These are phyloP conservation scores for Hypoxylon sp. DNA, from an alignment of 2,329 filamentous ascomycete species.

Conservation along the genomic window DNA sequence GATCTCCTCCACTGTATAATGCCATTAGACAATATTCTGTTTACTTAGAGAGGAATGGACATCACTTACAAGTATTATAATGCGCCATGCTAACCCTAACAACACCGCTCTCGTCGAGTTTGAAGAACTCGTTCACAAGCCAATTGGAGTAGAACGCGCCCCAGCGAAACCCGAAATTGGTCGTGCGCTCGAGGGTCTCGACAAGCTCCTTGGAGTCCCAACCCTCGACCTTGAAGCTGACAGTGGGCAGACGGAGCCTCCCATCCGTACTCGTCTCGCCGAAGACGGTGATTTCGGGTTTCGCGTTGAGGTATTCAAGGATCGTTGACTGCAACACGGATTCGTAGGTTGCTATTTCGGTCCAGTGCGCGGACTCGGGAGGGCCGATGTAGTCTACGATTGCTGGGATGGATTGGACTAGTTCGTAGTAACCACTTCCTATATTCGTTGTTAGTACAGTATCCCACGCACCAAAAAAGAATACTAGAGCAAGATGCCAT, in stretches of 20 bases:
- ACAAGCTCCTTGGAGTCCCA: conserved; percentile 66
- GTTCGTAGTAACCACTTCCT: conserved; percentile 75
- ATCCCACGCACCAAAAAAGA: no score
- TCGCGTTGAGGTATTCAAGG: conserved; percentile 64
- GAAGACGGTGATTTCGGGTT: conserved; percentile 64
- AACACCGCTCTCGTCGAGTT: conserved; percentile 67
- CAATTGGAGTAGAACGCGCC: conserved; percentile 75
- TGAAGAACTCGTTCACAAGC: conserved; percentile 66
- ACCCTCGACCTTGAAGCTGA: conserved; percentile 71
- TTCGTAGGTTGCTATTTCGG: conserved; percentile 65
- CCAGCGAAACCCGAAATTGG: conserved; percentile 69
- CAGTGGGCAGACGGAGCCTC: conserved; percentile 65
- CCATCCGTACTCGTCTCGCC: conserved; percentile 62
- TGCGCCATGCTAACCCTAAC: conserved; percentile 76
- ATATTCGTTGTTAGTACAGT: no score
- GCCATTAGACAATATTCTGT: background rate
- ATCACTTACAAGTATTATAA: conserved; percentile 71
- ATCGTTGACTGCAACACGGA: conserved; percentile 65
- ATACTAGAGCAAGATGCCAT: no score
- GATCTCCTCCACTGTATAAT: conserved; percentile 62
- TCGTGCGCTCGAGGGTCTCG: conserved; percentile 66
- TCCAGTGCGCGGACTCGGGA: conserved; percentile 53
- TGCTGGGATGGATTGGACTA: conserved; percentile 67
- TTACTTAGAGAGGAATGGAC: background rate
- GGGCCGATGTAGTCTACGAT: conserved; percentile 69